Base-by-base conservation (phyloP, 768 basidiomycete species). In the Pulveroboletus frians region DNA sequence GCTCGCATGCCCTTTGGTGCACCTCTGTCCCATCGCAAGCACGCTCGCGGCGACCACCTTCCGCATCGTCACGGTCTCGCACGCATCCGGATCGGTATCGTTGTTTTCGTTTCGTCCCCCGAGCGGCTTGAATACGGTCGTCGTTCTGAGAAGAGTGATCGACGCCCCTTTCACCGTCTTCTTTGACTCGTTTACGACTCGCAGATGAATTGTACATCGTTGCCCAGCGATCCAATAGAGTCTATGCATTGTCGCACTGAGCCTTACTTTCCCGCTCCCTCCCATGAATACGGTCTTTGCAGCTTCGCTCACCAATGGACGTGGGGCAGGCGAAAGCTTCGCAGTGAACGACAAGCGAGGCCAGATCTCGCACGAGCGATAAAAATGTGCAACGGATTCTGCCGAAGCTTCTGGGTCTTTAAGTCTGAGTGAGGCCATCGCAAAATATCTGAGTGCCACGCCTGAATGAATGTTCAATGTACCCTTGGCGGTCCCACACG, bases 331-430 rank as follows among this genome's bases (percentile, higher is more conserved):
- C 2, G 80, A 74, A 15, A 96, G 77, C 18, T 83, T 73, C 4
- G 71, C 48, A 17, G 75, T 68, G 4, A 85, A 79, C 49, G 88
- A 76, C 17, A 92, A 67, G 39, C 79, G 79, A 1, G 92, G 91
- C 80, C 84, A 91, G 26, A 94, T 72, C 46, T 83, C 80, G 65
- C 90, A 84, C 39, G 82, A 71, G 9, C 92, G 81, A 65, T 93
- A 95, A 65, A 94, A 92, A 67, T 96, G 92, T 4, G 92, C 85
- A 30, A 94, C 84, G 3, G 88, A 89, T 13, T 79, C 75, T 56
- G 76, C 76, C 23, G 73, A 71, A 4, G 79, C 79, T 14, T 73
- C 68, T 2, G 78, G 60, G 46, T 88, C 81, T 64, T 85, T 86
- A 49, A 94, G 76, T 66, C 85, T 86, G 56, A 80, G 84, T 44